A percentile compares a stretch with the other conserved stretches of the same genome.
Conservation (phyloP, 192 early-diverging fungal species). For the Coemansia sp. region DNA sequence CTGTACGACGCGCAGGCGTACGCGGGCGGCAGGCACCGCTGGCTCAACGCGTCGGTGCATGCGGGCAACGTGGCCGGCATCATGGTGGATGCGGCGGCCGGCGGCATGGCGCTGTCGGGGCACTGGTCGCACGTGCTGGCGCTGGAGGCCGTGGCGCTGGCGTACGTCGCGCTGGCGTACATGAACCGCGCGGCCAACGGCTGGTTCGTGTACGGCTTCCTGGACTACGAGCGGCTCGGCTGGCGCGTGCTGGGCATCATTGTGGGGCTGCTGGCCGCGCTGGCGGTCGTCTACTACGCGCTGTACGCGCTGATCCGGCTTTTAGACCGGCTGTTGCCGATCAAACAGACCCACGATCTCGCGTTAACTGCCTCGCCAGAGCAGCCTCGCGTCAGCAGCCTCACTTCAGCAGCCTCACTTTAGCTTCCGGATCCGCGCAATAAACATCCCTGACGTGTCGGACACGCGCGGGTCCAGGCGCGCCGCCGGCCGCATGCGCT, state of each 20-base stretch:
- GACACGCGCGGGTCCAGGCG: conserved; percentile 44
- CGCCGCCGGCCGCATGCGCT: conserved; percentile 20
- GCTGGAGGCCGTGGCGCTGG: conserved; percentile 6
- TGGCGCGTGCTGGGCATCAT: conserved; percentile 6
- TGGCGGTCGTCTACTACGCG: conserved; percentile 27
- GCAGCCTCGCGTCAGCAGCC: too few relatives aligned
- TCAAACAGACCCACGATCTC: too few relatives aligned
- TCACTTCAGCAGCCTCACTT: too few relatives aligned
- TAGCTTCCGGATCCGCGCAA: conserved; percentile 71
- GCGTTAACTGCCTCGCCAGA: too few relatives aligned
- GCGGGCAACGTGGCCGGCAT: conserved; percentile 20
- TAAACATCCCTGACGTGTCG: conserved; percentile 57
- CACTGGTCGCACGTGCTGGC: conserved; percentile 37
- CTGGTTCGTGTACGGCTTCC: conserved; percentile 38
- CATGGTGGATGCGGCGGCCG: conserved; percentile 18
- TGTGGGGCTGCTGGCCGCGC: conserved; percentile 16
- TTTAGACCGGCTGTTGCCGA: conserved; percentile 25
- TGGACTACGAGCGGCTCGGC: conserved; percentile 30
- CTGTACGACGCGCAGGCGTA: conserved; percentile 21
- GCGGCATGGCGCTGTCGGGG: conserved; percentile 26
- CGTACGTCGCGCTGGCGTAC: conserved; percentile 35
- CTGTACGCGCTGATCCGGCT: conserved; percentile 17
- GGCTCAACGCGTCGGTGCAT: conserved; percentile 40
- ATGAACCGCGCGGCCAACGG: conserved; percentile 35
- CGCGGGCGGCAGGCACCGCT: conserved; percentile 1